Evolutionary conservation across 768 basidiomycete genomes (phyloP), one percentile per base, ranked within the genome.

Genomic region (Tylopilus rubrobrunneus): DNA sequence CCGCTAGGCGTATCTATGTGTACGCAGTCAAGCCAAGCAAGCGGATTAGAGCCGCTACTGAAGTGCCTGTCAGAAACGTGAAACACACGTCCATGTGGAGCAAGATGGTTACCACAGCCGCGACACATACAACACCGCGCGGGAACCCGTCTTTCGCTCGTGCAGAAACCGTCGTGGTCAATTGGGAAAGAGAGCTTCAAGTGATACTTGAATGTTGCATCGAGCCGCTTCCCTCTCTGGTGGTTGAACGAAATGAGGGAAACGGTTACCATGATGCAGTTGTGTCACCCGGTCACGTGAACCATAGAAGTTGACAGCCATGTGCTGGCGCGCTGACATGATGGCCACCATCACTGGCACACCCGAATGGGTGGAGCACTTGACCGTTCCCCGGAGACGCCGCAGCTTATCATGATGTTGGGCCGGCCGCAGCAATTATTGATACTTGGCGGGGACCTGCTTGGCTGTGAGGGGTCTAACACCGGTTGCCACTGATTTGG

Each of bases 351-450:
- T n/a, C 17, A 17, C 49, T 19, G 19, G 19, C 19, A 19, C 19
- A 29, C 27, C 19, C 51, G n/a, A 17, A 5, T 17, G 19, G 19
- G 19, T 45, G 52, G 37, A 55, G 48, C 48, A 23, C 14, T 33
- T 23, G 36, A 6, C 36, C n/a, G 21, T 23, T 48, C 28, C 7
- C 12, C 36, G 36, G 36, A 39, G 8, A 25, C 28, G n/a, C n/a
- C 33, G 19, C 40, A 7, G 45, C 40, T 48, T 14, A 39, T 56
- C 19, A n/a, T 36, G 11, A n/a, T 27, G 25, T 17, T n/a, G 17
- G 4, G 4, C 23, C 36, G 28, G 29, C 56, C 57, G 51, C 57
- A 48, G 56, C 57, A 52, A n/a, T 15, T 36, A 7, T n/a, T 46
- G 7, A 10, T 3, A 15, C 43, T 23, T 17, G 17, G 28, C 27